Conservation (phyloP, 2,329 filamentous ascomycete genomes). For the Arthrobotrys sinensis region DNA sequence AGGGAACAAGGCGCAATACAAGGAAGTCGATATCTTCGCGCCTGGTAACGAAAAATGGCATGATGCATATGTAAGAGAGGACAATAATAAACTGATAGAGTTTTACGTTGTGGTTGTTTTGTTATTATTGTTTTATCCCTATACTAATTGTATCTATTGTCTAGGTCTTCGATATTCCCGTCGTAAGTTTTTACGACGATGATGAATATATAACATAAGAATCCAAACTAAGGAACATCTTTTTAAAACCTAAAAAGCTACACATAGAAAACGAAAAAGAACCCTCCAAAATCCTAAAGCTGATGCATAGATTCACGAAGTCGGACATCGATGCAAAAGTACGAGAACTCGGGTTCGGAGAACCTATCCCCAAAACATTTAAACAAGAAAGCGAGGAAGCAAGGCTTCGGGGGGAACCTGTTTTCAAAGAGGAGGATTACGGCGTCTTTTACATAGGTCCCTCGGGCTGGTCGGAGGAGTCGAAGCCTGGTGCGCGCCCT, state of each 20-base stretch:
- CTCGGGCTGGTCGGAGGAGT: too few species aligned
- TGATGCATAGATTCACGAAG: conserved; percentile 49
- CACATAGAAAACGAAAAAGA: conserved; percentile 42
- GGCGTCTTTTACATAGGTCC: neutral
- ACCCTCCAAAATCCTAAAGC: conserved; percentile 32
- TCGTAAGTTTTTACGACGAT: conserved; percentile 22
- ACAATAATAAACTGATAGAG: neutral
- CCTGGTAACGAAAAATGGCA: conserved; percentile 50
- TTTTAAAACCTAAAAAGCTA: conserved; percentile 2
- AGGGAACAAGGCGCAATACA: conserved; percentile 17
- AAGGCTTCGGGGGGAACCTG: neutral
- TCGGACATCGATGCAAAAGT: conserved; percentile 37
- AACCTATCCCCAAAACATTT: neutral
- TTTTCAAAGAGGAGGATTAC: neutral
- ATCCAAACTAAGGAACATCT: neutral
- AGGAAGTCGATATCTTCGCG: conserved; percentile 38
- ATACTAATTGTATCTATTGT: neutral
- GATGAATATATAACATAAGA: neutral
- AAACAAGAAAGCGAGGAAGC: neutral
- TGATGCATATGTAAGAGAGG: conserved; percentile 46
- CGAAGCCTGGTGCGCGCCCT: too few species aligned
- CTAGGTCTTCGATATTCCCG: conserved; percentile 53
- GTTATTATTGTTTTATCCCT: too few species aligned
- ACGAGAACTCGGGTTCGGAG: conserved; percentile 8
- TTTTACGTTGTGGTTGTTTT: too few species aligned